Conservation (phyloP, 116 monocot species). For the Posidonia oceanica region DNA sequence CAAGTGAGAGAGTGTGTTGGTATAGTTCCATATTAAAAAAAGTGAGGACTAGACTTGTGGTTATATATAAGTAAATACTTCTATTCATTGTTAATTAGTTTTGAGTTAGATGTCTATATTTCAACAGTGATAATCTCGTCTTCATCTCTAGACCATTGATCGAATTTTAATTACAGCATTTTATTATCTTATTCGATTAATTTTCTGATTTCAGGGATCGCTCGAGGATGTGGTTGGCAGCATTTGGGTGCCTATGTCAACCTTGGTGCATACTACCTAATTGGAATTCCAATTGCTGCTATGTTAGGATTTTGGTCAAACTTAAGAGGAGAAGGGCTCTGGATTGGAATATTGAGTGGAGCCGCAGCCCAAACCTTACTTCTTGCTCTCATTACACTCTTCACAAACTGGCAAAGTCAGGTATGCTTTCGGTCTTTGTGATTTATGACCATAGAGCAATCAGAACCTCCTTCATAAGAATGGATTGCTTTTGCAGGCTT, state of each 20-base stretch:
- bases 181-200: not conserved
- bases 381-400: conserved; percentile 29
- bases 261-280: conserved; percentile 47
- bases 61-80: too few species aligned
- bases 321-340: conserved; percentile 44
- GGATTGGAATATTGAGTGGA: conserved; percentile 55
- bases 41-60: too few species aligned
- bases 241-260: conserved; percentile 61
- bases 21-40: too few species aligned
- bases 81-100: too few species aligned
- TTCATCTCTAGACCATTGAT: not conserved
- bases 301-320: conserved; percentile 36
- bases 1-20: too few species aligned
- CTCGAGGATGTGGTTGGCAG: conserved; percentile 78
- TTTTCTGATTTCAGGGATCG: conserved; percentile 28
- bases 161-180: not conserved
- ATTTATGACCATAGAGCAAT: too few species aligned
- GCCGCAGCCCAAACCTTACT: conserved; percentile 30
- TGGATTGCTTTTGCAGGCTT: not conserved
- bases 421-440: conserved; percentile 6
- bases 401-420: conserved; percentile 58
- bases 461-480: not conserved
- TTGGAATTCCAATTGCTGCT: conserved; percentile 44
- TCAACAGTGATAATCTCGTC: not conserved
- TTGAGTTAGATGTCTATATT: too few species aligned